These are phyloP conservation scores for Boletus rubescentipes DNA, from an alignment of 768 basidiomycete species.

Conservation along the genomic window DNA sequence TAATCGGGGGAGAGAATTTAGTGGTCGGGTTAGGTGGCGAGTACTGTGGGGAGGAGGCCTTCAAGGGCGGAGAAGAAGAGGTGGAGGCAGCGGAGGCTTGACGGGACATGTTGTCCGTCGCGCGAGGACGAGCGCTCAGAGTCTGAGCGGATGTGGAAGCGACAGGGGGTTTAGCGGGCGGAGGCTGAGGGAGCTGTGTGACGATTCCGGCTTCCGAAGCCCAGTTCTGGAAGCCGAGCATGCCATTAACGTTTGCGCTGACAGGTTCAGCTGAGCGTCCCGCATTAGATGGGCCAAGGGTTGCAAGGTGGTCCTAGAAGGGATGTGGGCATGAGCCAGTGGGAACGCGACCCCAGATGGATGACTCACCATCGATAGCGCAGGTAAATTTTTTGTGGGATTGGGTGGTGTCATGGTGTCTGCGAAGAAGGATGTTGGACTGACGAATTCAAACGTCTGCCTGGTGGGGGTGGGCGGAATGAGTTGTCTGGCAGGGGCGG, in stretches of 20 bases:
- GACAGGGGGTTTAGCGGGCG: constrained; percentile 3
- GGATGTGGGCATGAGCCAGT: background rate
- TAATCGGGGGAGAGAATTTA: constrained; percentile 27
- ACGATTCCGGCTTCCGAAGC: constrained; percentile 31
- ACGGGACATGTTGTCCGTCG: constrained; percentile 31
- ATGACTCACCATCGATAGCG: constrained; percentile 30
- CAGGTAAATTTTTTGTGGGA: constrained; percentile 29
- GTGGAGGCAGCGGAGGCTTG: constrained; percentile 29
- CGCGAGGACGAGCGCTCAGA: constrained; percentile 22
- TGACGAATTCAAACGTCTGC: constrained; percentile 27
- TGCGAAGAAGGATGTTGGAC: constrained; percentile 27
- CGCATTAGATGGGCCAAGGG: constrained; percentile 24
- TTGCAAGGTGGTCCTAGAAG: constrained; percentile 30
- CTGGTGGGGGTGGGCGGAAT: constrained; percentile 23
- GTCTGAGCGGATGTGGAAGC: constrained; percentile 9
- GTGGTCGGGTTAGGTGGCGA: constrained; percentile 24
- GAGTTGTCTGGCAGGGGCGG: constrained; percentile 9
- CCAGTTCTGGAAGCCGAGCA: constrained; percentile 30
- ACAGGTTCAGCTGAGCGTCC: constrained; percentile 22
- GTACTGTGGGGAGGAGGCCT: constrained; percentile 24
- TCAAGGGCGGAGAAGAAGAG: constrained; percentile 21
- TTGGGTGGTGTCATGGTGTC: constrained; percentile 21
- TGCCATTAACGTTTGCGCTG: constrained; percentile 9
- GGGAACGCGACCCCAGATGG: background rate
- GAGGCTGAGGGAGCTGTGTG: constrained; percentile 17